A percentile compares a stretch with the other conserved stretches of the same genome.
These are phyloP conservation scores for Eragrostis tef DNA, from an alignment of 202 grass and related monocot genomes.

Conservation along the genomic window DNA sequence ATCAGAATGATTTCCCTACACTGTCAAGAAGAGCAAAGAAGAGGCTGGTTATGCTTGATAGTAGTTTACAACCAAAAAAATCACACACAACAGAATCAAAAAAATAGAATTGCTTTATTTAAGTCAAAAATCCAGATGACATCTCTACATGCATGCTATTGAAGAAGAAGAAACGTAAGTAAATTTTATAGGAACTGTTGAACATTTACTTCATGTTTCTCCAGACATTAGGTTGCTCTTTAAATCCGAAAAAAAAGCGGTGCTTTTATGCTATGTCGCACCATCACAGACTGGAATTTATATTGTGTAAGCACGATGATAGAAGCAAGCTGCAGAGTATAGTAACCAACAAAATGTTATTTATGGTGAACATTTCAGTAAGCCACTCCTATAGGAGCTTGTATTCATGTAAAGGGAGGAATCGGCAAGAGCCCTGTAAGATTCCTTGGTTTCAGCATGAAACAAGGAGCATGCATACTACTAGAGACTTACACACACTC, in stretches of 20 bases:
- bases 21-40: no score
- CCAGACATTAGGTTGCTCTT: slow-evolving; percentile 17
- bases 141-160: neutral
- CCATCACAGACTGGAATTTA: neutral
- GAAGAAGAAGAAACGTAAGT: neutral
- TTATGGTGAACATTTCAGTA: neutral
- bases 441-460: neutral
- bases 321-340: slow-evolving; percentile 15
- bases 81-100: neutral
- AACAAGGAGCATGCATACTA: slow-evolving; percentile 38
- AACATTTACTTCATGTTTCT: neutral
- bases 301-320: neutral
- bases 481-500: slow-evolving; percentile 59
- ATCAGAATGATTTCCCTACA: slow-evolving; percentile 16
- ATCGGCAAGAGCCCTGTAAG: no score
- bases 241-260: neutral
- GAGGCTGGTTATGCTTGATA: neutral
- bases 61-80: slow-evolving; percentile 20
- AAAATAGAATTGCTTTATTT: slow-evolving; percentile 6
- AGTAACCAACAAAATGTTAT: neutral
- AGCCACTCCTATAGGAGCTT: slow-evolving; percentile 2
- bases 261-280: neutral
- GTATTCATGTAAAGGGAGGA: no score
- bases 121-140: neutral
- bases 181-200: slow-evolving; percentile 1